These are phyloP conservation scores for Fusarium citri DNA, from an alignment of 2,329 filamentous ascomycete species.

Conservation along the genomic window DNA sequence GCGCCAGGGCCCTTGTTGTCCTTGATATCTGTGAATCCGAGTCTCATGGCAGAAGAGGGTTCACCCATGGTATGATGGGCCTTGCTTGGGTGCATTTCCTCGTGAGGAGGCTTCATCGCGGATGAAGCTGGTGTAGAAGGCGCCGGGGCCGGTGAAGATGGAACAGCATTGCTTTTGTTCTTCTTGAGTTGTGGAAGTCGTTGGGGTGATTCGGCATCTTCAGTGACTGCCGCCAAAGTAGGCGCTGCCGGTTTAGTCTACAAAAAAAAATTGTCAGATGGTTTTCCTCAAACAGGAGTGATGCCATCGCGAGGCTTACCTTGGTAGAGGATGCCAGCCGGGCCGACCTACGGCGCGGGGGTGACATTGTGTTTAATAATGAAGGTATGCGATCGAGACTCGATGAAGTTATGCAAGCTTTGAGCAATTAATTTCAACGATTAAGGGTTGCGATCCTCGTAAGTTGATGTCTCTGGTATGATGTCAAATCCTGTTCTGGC, in stretches of 20 bases:
- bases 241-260: constrained; percentile 49
- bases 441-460: constrained; percentile 43
- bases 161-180: constrained; percentile 48
- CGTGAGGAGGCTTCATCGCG: constrained; percentile 75
- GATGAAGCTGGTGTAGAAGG: constrained; percentile 72
- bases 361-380: constrained; percentile 51
- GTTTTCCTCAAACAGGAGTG: constrained; percentile 12
- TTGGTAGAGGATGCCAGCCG: constrained; percentile 55
- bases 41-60: constrained; percentile 80
- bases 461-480: constrained; percentile 44
- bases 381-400: constrained; percentile 24
- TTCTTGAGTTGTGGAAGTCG: constrained; percentile 43
- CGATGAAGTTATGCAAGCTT: constrained; percentile 26
- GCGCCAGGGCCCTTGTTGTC: constrained; percentile 52
- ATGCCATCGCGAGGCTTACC: constrained; percentile 47
- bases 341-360: constrained; percentile 59
- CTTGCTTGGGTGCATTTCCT: constrained; percentile 93
- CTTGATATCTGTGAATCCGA: constrained; percentile 84
- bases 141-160: constrained; percentile 52
- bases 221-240: constrained; percentile 57
- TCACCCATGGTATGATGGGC: constrained; percentile 80
- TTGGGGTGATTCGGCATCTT: constrained; percentile 56
- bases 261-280: constrained; percentile 23
- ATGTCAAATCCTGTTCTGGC: constrained; percentile 46
- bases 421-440: constrained; percentile 39